phyloP scores from a whole-genome alignment of 768 basidiomycete genomes.

The Panaeolus cyanescens region DNA sequence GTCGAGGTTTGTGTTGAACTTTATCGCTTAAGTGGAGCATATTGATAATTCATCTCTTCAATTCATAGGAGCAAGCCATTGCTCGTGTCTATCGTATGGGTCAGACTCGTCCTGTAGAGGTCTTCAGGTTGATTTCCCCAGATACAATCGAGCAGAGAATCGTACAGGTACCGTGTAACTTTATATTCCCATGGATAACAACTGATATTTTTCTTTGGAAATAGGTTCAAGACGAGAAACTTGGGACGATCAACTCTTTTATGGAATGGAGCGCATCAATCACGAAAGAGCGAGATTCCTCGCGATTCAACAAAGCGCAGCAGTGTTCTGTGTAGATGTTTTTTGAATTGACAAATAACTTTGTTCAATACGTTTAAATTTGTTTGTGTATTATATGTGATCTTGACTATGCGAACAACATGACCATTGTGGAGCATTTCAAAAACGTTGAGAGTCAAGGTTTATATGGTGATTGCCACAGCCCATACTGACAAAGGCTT shows the following conservation, averaged over 20 bases:
- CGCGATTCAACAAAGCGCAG: not conserved
- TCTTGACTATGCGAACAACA: too few relatives aligned
- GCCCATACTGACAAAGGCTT: too few relatives aligned
- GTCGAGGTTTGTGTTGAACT: slow-evolving; percentile 13
- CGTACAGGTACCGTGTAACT: slow-evolving; percentile 20
- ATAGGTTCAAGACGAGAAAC: not conserved
- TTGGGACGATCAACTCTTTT: not conserved
- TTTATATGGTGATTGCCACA: too few relatives aligned
- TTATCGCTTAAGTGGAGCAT: not conserved
- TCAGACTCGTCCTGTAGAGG: slow-evolving; percentile 13
- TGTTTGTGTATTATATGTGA: too few relatives aligned
- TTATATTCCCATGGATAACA: not conserved
- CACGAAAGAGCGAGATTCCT: not conserved
- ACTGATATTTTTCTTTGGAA: not conserved
- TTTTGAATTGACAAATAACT: too few relatives aligned
- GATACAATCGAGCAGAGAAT: slow-evolving; percentile 24
- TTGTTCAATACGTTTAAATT: too few relatives aligned
- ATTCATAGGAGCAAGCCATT: slow-evolving; percentile 21
- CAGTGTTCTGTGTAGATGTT: not conserved
- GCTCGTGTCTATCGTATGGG: slow-evolving; percentile 19
- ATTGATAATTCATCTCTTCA: not conserved
- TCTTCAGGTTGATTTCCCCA: slow-evolving; percentile 13
- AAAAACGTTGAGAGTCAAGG: too few relatives aligned
- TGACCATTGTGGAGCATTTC: too few relatives aligned
- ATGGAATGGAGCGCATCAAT: not conserved